These are phyloP conservation scores for Centrapalus pauciflorus DNA, from an alignment of 129 eudicot genomes.

Conservation along the genomic window DNA sequence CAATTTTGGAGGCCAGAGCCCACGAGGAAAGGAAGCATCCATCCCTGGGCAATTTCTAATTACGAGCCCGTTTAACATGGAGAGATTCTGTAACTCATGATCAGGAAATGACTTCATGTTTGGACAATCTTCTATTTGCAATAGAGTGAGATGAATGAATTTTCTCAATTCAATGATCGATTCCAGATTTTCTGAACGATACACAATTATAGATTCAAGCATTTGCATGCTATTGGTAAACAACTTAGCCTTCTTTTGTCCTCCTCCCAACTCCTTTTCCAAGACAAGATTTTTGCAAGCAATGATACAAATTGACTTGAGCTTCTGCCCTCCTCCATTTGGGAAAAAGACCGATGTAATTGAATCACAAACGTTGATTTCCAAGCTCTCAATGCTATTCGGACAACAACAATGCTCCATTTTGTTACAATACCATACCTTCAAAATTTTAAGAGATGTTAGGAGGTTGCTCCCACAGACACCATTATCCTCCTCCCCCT, in stretches of 20 bases:
- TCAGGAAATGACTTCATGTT: too few relatives aligned
- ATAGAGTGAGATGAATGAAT: too few relatives aligned
- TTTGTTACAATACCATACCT: not conserved
- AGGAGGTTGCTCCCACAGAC: too few relatives aligned
- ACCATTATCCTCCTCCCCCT: not conserved
- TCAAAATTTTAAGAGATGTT: not conserved
- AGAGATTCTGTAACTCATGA: not conserved
- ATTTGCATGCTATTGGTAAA: too few relatives aligned
- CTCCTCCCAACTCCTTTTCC: too few relatives aligned
- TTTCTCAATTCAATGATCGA: too few relatives aligned
- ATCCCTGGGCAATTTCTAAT: not conserved
- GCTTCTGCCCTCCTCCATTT: not conserved
- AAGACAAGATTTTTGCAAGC: too few relatives aligned
- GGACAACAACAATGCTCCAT: not conserved
- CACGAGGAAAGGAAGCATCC: slow-evolving; percentile 13
- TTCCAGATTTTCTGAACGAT: too few relatives aligned
- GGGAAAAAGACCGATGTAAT: not conserved
- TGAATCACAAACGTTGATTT: not conserved
- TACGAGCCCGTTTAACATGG: not conserved
- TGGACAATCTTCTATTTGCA: too few relatives aligned
- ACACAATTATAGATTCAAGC: too few relatives aligned
- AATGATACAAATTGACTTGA: not conserved
- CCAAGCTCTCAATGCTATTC: not conserved
- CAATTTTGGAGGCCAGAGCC: slow-evolving; percentile 15
- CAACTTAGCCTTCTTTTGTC: too few relatives aligned